Base-by-base conservation (phyloP, 441 rosid genomes). In the Croton setiger region DNA sequence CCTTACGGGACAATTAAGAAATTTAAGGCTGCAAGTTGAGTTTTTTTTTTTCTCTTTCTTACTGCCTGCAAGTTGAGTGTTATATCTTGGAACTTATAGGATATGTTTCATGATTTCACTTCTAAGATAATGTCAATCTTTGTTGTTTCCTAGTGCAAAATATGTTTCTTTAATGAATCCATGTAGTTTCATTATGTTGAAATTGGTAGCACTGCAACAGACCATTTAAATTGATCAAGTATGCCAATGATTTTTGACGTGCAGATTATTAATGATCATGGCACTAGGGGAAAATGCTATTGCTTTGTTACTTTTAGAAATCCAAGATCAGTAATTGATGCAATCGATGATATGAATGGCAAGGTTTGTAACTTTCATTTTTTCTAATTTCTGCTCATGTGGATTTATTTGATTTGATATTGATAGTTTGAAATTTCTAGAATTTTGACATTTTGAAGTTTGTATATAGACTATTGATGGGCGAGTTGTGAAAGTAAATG, bases 291-390 rank as follows among this genome's bases (percentile, higher is more conserved):
- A 63, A 93, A 87, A 76, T 91, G 96, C 78, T 91, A 85, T 69
- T 88, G 90, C 59, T 91, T 91, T 71, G 93, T 91, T 59, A 93
- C 97, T 66, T 93, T 77, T 70, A 72, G 88, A 47, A 91, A 87
- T 68, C 98, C 89, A 64, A 79, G 95, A 67, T 88, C 93, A 0
- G 97, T 90, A 3, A 60, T 72, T 81, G 93, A 86, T 75, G 98
- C 97, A 63, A 91, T 93, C 53, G 80, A 70, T 68, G 88, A 88
- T 76, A 91, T 89, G 97, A 78, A 91, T 73, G 97, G 93, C 70
- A 84, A 87, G 93, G 97, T 93, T 86, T 67, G 73, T 11, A 47
- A 64, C 59, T 75, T 69, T 52, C 67, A 68, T n/a, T 8, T 69
- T 60, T 53, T 4, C 35, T 52, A 52, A 2, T 37, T 53, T 58